These are phyloP conservation scores for Plantago coronopus DNA, from an alignment of 305 asterid genomes.

Conservation along the genomic window DNA sequence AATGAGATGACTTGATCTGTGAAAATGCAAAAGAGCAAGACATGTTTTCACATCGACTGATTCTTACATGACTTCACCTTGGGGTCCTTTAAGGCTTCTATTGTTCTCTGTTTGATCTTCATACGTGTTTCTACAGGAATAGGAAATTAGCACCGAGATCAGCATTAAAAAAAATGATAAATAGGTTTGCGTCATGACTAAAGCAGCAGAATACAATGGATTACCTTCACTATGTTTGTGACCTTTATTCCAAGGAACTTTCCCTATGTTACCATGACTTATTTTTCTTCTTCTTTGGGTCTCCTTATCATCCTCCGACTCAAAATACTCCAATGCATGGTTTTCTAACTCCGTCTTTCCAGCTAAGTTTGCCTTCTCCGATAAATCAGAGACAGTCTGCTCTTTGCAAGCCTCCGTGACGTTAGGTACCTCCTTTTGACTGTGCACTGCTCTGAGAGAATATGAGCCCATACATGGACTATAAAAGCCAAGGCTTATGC, in stretches of 20 bases:
- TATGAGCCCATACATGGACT: slow-evolving; percentile 29
- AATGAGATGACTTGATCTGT: too few species aligned
- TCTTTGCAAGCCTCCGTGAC: slow-evolving; percentile 29
- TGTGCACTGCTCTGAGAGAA: slow-evolving; percentile 28
- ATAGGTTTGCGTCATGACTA: not conserved
- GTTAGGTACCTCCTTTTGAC: slow-evolving; percentile 24
- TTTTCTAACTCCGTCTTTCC: slow-evolving; percentile 23
- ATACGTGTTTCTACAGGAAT: slow-evolving; percentile 64
- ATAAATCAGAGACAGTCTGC: slow-evolving; percentile 19
- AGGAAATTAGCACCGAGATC: slow-evolving; percentile 21
- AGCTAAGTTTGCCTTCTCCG: slow-evolving; percentile 26
- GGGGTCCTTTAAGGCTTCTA: slow-evolving; percentile 92
- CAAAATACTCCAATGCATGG: slow-evolving; percentile 13
- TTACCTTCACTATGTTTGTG: slow-evolving; percentile 75
- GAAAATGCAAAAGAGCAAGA: too few species aligned
- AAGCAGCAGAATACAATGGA: slow-evolving; percentile 9
- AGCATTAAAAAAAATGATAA: slow-evolving; percentile 4
- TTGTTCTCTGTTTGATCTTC: slow-evolving; percentile 70
- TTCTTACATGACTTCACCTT: slow-evolving; percentile 99
- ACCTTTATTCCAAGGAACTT: slow-evolving; percentile 95
- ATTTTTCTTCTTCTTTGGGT: slow-evolving; percentile 33
- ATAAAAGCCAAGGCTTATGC: slow-evolving; percentile 19
- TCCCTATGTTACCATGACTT: slow-evolving; percentile 68
- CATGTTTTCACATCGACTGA: slow-evolving; percentile 26
- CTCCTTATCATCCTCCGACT: slow-evolving; percentile 32